Percentiles rank a stretch among this genome's conserved stretches.
These are phyloP conservation scores for Penicillium polonicum DNA, from an alignment of 2,329 filamentous ascomycete species.

Conservation along the genomic window DNA sequence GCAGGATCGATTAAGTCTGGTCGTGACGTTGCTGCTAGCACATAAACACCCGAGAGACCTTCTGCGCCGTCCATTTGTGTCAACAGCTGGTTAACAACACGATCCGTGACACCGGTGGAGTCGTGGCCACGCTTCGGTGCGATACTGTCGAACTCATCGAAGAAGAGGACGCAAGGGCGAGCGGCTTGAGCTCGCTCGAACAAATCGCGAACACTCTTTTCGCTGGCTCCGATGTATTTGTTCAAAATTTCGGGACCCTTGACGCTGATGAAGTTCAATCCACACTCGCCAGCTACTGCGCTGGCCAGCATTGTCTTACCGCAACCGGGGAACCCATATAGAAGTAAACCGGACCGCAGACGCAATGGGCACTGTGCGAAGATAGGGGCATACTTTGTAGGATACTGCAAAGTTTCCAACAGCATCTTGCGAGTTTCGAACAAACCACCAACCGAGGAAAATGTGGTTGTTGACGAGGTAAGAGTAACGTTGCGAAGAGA, in stretches of 20 bases:
- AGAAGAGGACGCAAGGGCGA: conserved; percentile 91
- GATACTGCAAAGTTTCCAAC: conserved; percentile 92
- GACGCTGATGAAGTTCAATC: conserved; percentile 96
- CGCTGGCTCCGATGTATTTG: conserved; percentile 97
- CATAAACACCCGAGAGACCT: conserved; percentile 90
- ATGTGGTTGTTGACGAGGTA: conserved; percentile 89
- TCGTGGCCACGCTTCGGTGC: conserved; percentile 97
- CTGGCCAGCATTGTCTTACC: conserved; percentile 95
- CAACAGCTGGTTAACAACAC: conserved; percentile 95
- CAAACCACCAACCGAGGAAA: conserved; percentile 86
- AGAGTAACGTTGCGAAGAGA: conserved; percentile 92
- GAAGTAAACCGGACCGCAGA: conserved; percentile 84
- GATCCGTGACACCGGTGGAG: conserved; percentile 95
- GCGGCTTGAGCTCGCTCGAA: conserved; percentile 90
- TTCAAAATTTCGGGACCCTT: conserved; percentile 98
- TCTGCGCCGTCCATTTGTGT: conserved; percentile 99
- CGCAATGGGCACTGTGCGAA: conserved; percentile 94
- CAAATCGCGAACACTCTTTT: conserved; percentile 92
- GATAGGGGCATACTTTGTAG: conserved; percentile 95
- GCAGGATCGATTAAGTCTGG: conserved; percentile 96
- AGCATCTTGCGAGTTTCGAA: conserved; percentile 84
- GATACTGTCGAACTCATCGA: conserved; percentile 98
- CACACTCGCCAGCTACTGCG: conserved; percentile 95
- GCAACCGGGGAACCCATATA: conserved; percentile 94
- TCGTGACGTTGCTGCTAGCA: conserved; percentile 87